Percentiles rank a stretch among this genome's conserved stretches.
Conservation (phyloP, 2,329 filamentous ascomycete species). For the Calonectria leucothoes region DNA sequence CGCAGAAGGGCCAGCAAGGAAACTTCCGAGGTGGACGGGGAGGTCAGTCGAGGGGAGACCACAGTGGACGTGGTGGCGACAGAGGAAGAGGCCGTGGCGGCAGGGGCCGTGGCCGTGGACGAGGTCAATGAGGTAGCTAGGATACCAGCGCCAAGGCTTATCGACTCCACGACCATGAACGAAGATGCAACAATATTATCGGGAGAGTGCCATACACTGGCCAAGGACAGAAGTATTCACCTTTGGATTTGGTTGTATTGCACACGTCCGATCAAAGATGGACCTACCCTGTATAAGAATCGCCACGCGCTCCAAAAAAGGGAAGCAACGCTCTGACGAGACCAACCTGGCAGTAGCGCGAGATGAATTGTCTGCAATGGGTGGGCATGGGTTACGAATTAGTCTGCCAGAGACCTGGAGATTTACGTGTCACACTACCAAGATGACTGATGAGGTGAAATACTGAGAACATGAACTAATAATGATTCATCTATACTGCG, state of each 20-base stretch:
- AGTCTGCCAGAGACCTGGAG: neutral
- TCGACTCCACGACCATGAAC: neutral
- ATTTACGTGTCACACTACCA: neutral
- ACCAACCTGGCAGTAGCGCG: too few relatives aligned
- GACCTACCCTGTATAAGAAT: neutral
- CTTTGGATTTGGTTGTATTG: neutral
- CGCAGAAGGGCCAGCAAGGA: conserved; percentile 78
- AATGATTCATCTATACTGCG: conserved; percentile 38
- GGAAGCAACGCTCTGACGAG: too few relatives aligned
- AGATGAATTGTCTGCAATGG: neutral
- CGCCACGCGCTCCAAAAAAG: neutral
- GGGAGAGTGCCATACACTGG: neutral
- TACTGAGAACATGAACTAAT: conserved; percentile 4
- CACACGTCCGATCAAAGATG: neutral
- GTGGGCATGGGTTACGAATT: neutral
- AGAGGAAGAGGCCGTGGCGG: conserved; percentile 54
- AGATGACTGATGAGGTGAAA: neutral
- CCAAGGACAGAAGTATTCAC: neutral
- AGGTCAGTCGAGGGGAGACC: conserved; percentile 68
- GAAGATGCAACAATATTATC: neutral
- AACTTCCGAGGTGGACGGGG: conserved; percentile 75
- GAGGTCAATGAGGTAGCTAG: conserved; percentile 44
- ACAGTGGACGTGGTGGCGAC: conserved; percentile 65
- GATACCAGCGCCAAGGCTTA: neutral
- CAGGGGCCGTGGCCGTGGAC: conserved; percentile 50